Conservation (phyloP, 2,329 filamentous ascomycete species). For the Botrytis squamosa region DNA sequence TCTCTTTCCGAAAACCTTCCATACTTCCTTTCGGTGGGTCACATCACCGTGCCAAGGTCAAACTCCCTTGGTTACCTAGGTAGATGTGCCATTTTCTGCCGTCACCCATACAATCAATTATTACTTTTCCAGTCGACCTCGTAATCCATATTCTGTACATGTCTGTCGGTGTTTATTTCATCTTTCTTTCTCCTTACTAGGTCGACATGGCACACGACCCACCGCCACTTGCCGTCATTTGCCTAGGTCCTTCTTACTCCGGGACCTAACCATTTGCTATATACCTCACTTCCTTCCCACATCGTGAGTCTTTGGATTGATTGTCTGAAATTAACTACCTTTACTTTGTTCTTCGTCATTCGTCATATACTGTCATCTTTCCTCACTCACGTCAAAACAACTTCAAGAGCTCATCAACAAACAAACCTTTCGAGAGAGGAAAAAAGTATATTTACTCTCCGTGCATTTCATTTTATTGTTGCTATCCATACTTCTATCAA, state of each 20-base stretch:
- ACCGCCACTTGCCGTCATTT: conserved; percentile 14
- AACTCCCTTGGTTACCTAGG: neutral
- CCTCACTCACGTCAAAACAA: neutral
- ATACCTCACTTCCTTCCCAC: neutral
- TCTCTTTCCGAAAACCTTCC: neutral
- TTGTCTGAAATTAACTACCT: neutral
- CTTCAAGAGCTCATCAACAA: neutral
- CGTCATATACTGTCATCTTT: neutral
- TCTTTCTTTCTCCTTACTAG: neutral
- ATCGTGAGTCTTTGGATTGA: neutral
- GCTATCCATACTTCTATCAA: neutral
- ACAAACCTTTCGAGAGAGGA: neutral
- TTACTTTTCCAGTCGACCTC: neutral
- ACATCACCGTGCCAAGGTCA: conserved; percentile 4
- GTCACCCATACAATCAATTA: neutral
- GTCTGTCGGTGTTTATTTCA: neutral
- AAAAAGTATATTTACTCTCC: neutral
- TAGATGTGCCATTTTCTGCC: neutral
- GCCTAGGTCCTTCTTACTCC: neutral
- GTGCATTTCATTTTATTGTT: neutral
- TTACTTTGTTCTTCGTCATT: neutral
- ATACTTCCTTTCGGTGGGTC: neutral
- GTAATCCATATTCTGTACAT: conserved; percentile 3
- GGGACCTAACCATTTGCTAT: neutral
- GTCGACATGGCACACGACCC: neutral